Base-by-base conservation (phyloP, 225 moss, liverwort and hornwort genomes). In the Pseudisothecium myosuroides region DNA sequence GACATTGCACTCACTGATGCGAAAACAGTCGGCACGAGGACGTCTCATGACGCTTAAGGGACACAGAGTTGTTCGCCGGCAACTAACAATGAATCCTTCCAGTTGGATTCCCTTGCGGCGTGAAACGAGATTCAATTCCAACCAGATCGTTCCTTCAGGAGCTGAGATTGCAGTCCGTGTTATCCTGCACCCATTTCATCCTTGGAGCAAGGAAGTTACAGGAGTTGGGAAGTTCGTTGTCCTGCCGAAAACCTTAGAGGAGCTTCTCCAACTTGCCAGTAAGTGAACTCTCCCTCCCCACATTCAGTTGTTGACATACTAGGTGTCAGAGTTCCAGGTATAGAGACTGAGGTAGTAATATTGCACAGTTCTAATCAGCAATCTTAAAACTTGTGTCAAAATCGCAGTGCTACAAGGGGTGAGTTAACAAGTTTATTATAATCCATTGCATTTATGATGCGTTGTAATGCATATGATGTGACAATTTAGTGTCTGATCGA, bases 221-320 rank as follows among this genome's bases (percentile, higher is more conserved):
- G 87, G 77, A 34, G 61, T 50, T 45, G 92, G 89, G 41, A 92
- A 90, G 79, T 63, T 92, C 21, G 84, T 92, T 59, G 47, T 73
- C 22, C 20, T 93, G 49, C 91, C 93, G 11, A 78, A 77, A 26
- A 66, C 92, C 4, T 66, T 93, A 74, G 62, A 91, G 62, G 68
- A 89, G 84, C 89, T 93, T 67, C 88, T 93, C 64, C 78, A 83
- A 41, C 74, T 92, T 36, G 88, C 92, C 36, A 87, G 93, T 93
- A 82, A 75, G 93, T 89, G 64, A 89, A 77, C 27, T 14, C 16
- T 60, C 19, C 52, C 65, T 43, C 50, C 43, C 84, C 32, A 27
- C 68, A 66, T 67, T 8, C 65, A 63, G 29, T 50, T 76, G n/a
- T 76, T 76, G 76, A 21, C 62, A 50, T 37, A 45, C 27, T 37